Conservation (phyloP, 306 rosid species). For the Alnus rubra region DNA sequence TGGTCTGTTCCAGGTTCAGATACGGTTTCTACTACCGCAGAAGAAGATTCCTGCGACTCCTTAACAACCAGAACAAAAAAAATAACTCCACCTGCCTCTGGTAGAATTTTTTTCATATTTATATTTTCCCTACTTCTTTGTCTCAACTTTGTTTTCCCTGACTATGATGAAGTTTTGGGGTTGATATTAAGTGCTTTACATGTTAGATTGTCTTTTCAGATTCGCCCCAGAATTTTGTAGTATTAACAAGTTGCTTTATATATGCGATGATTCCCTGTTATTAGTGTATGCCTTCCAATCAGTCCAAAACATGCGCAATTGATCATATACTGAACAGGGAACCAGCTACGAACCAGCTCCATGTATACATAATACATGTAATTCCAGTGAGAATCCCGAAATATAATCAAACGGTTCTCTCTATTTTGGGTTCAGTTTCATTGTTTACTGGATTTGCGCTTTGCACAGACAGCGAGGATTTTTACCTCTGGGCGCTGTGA, state of each 20-base stretch:
- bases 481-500: constrained; percentile 7
- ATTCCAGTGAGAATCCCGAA: constrained; percentile 38
- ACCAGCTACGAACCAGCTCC: neutral
- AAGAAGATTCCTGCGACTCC: constrained; percentile 54
- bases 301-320: neutral
- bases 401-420: constrained; percentile 12
- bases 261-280: neutral
- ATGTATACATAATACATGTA: neutral
- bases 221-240: constrained; percentile 5
- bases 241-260: constrained; percentile 1
- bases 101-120: constrained; percentile 16
- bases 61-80: constrained; percentile 30
- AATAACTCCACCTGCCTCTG: constrained; percentile 45
- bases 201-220: neutral
- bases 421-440: constrained; percentile 14
- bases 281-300: neutral
- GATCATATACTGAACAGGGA: neutral
- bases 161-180: constrained; percentile 4
- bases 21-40: constrained; percentile 55
- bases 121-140: neutral
- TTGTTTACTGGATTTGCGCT: neutral
- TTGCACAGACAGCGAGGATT: constrained; percentile 18
- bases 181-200: constrained; percentile 14
- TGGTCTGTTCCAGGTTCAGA: constrained; percentile 48
- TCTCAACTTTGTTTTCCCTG: neutral